Base-by-base conservation (phyloP, 2,329 filamentous ascomycete species). In the Sclerotinia borealis region DNA sequence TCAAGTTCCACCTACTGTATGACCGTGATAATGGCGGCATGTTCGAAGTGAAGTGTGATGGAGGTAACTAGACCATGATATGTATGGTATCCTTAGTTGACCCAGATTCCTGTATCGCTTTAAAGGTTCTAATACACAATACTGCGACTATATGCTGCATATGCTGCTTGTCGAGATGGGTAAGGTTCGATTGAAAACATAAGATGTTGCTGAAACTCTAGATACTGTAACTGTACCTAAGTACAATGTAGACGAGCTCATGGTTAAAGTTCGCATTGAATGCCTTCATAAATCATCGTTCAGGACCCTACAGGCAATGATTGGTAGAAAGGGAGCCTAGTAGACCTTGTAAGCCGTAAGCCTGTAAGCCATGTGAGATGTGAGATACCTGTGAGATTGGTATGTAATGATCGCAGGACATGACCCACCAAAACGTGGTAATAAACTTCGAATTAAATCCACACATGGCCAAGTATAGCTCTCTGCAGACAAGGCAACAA, bases 401-500 rank as follows among this genome's bases (percentile, higher is more conserved):
- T n/a, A 45, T 54, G 15, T 48, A 49, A 31, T 31, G 7, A 59
- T 59, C 31, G 22, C 34, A 54, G 34, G 10, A 37, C 34, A 54
- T 17, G 51, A 29, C 36, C 36, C 51, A 45, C 41, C 29, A 13
- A 36, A 36, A 58, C 34, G 49, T 36, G n/a, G n/a, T 25, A 25
- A 25, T 52, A 41, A 45, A 34, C n/a, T 22, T 45, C n/a, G 54
- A 25, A 22, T 45, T 19, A 43, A 43, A 55, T 45, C 54, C 54
- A 56, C 29, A 45, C 29, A 45, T 45, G 25, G 29, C 39, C 54
- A 56, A 56, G 54, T 56, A 56, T 58, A 45, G 54, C 45, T 58
- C 27, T 45, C 17, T 58, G 36, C 22, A 48, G 50, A 17, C 58
- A 60, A 60, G 58, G 58, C 58, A 60, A 60, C 58, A 8, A 60